A percentile compares a stretch with the other conserved stretches of the same genome.
phyloP scores from a whole-genome alignment of 805 yeast genomes.

The Priceomyces melissophilus region DNA sequence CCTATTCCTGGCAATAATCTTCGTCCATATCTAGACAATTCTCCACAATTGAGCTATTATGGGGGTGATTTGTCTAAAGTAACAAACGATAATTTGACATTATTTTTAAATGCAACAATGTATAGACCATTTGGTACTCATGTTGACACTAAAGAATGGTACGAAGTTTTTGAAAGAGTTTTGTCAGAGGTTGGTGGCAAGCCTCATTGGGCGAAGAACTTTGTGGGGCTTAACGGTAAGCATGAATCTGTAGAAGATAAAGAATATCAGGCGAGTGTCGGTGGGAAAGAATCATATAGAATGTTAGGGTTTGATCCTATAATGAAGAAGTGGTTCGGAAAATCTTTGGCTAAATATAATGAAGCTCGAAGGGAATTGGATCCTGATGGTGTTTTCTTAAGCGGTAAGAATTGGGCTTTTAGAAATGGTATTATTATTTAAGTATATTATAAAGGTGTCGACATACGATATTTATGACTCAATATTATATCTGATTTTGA shows the following conservation, averaged over 20 bases:
- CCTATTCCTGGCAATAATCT: conserved; percentile 81
- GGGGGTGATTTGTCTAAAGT: conserved; percentile 47
- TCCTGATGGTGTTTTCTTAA: conserved; percentile 77
- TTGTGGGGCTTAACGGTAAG: conserved; percentile 55
- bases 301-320: conserved; percentile 77
- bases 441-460: neutral
- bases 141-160: conserved; percentile 79
- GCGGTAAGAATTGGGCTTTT: conserved; percentile 75
- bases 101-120: conserved; percentile 91
- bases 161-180: conserved; percentile 72
- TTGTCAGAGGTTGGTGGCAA: conserved; percentile 79
- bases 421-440: conserved; percentile 64
- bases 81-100: conserved; percentile 73
- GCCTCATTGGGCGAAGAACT: conserved; percentile 99
- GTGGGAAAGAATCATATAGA: conserved; percentile 53
- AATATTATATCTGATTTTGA: neutral
- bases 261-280: conserved; percentile 36
- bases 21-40: conserved; percentile 77
- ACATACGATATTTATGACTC: neutral
- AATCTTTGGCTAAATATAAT: conserved; percentile 59
- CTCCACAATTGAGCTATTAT: conserved; percentile 61
- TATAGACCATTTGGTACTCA: conserved; percentile 86
- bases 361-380: conserved; percentile 64
- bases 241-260: conserved; percentile 32
- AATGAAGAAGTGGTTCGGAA: conserved; percentile 78